Base-by-base conservation (phyloP, 148 eudicot species). In the Rheum nobile region DNA sequence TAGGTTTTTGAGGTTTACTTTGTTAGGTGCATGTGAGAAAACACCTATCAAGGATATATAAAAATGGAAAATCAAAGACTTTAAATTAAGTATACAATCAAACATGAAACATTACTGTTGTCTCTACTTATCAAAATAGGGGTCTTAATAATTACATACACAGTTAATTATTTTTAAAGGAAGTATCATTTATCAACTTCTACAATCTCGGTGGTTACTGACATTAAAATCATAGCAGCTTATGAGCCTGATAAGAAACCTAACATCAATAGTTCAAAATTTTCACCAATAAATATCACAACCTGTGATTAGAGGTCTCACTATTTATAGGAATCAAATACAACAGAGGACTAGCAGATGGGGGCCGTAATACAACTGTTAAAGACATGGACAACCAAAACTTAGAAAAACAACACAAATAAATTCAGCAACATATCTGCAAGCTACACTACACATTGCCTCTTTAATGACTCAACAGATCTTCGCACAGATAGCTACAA, bases 231-330 rank as follows among this genome's bases (percentile, higher is more conserved):
- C 57, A 22, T 63, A 67, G 19, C 43, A 75, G 59, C 37, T 61
- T 54, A 16, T 37, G 47, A 41, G 16, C 61, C 41, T 67, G n/a
- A 9, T 26, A 29, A 46, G 17, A 67, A 9, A 4, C 48, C 19
- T 24, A 52, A 7, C 37, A 34, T 12, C 22, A 29, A 57, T 21
- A 44, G 43, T 29, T n/a, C 44, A 13, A 74, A 44, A n/a, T 37
- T 11, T 13, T 65, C 8, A 63, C 1, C 59, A 75, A 32, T 21
- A 17, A 21, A 47, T 12, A 48, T 24, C 55, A 41, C 19, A 24
- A 74, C 98, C 98, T 91, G 76, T 95, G 98, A 72, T 95, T 91
- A 61, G 97, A 95, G 38, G 98, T 88, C 82, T 95, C 98, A 72
- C 98, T 97, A 74, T 91, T 88, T 67, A 95, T 79, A 37, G 97